Percentiles rank a stretch among this genome's conserved stretches.
Conservation (phyloP, 805 yeast genomes). For the Yamadazyma phyllophila region DNA sequence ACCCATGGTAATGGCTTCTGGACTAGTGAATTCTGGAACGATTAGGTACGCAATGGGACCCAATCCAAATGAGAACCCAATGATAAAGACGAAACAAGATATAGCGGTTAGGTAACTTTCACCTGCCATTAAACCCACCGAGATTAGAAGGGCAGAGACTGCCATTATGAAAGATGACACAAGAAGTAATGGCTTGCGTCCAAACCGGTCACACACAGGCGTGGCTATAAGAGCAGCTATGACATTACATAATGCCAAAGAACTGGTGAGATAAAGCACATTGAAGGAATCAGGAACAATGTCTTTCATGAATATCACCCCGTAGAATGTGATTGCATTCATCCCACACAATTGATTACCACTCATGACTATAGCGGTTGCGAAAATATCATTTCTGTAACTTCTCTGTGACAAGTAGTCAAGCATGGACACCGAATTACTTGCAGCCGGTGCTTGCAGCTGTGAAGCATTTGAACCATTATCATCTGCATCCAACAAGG, state of each 20-base stretch:
- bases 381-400: slow-evolving; percentile 26
- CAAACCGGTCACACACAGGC: slow-evolving; percentile 64
- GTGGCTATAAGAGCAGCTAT: slow-evolving; percentile 68
- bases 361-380: slow-evolving; percentile 35
- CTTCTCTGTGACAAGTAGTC: slow-evolving; percentile 18
- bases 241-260: slow-evolving; percentile 70
- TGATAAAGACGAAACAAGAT: slow-evolving; percentile 30
- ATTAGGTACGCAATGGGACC: slow-evolving; percentile 40
- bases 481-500: too few species aligned
- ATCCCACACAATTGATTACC: slow-evolving; percentile 63
- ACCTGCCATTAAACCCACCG: slow-evolving; percentile 22
- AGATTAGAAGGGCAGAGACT: slow-evolving; percentile 23
- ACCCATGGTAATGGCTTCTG: slow-evolving; percentile 31
- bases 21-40: slow-evolving; percentile 34
- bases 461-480: too few species aligned
- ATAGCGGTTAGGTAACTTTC: slow-evolving; percentile 19
- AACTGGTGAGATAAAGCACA: slow-evolving; percentile 52
- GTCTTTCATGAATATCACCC: slow-evolving; percentile 70
- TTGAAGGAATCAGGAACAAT: slow-evolving; percentile 53
- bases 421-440: slow-evolving; percentile 12
- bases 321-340: slow-evolving; percentile 87
- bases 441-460: too few species aligned
- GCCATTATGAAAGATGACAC: slow-evolving; percentile 23
- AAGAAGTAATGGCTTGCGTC: slow-evolving; percentile 54
- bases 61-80: slow-evolving; percentile 34